Conservation (phyloP, 2,329 filamentous ascomycete genomes). For the Colletotrichum graminicola region DNA sequence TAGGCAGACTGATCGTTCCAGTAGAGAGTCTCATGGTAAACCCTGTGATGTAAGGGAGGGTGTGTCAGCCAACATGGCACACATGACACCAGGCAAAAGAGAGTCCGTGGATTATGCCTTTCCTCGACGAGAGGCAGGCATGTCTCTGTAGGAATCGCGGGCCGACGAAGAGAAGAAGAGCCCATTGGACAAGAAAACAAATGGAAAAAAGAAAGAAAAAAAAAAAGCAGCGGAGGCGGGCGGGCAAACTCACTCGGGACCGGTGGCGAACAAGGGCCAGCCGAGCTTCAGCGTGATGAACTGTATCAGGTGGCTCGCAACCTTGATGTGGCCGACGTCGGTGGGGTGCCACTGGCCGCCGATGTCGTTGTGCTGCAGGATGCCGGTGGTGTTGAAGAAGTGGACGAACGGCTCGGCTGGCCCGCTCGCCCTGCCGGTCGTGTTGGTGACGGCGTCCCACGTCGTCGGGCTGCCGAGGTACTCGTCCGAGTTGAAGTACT, state of each 20-base stretch:
- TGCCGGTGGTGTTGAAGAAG: constrained; percentile 72
- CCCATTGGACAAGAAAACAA: too few relatives aligned
- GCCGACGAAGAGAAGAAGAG: not conserved
- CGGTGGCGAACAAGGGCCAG: constrained; percentile 67
- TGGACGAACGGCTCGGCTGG: constrained; percentile 64
- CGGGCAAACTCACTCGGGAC: constrained; percentile 62
- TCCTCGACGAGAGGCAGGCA: constrained; percentile 12
- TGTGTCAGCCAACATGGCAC: constrained; percentile 22
- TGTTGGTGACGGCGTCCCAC: constrained; percentile 57
- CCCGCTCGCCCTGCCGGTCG: constrained; percentile 49
- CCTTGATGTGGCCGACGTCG: constrained; percentile 71
- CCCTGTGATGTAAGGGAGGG: constrained; percentile 42
- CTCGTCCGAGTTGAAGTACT: constrained; percentile 63
- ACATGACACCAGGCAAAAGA: not conserved
- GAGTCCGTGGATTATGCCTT: not conserved
- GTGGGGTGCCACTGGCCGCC: constrained; percentile 70
- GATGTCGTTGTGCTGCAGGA: constrained; percentile 73
- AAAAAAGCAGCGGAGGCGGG: constrained; percentile 38
- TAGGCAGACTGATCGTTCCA: constrained; percentile 64
- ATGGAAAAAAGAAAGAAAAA: not conserved
- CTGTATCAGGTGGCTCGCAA: constrained; percentile 70
- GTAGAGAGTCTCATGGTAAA: constrained; percentile 62
- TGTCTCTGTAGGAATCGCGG: constrained; percentile 1
- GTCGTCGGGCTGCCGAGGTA: constrained; percentile 56
- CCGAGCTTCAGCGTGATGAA: constrained; percentile 68